Percentiles rank a stretch among this genome's conserved stretches.
Evolutionary conservation across 2,329 filamentous ascomycete species (phyloP).

Genomic region (Fusarium tanahbumbuense): DNA sequence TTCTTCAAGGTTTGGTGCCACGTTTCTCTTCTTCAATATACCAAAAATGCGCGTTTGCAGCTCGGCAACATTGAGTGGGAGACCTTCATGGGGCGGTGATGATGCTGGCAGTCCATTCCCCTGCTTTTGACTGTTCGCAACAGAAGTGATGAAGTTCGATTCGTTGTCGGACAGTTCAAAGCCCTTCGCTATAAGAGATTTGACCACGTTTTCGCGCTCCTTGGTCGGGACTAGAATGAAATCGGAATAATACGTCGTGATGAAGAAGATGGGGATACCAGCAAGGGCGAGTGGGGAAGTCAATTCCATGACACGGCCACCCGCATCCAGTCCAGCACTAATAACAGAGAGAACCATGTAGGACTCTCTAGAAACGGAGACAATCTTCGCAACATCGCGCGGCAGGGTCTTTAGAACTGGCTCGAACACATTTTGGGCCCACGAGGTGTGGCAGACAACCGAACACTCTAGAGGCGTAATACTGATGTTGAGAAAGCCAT

Average conservation of each 20-base stretch:
- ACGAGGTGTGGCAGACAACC: constrained; percentile 83
- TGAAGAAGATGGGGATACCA: constrained; percentile 97
- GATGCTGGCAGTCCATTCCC: constrained; percentile 54
- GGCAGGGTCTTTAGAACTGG: constrained; percentile 75
- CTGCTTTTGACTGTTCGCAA: constrained; percentile 51
- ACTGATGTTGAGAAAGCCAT: constrained; percentile 92
- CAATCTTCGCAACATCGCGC: constrained; percentile 60
- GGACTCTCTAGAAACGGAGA: constrained; percentile 83
- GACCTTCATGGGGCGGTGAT: constrained; percentile 73
- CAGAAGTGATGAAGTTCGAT: constrained; percentile 72
- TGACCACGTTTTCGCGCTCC: constrained; percentile 78
- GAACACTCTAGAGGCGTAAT: constrained; percentile 94
- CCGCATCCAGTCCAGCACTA: constrained; percentile 89
- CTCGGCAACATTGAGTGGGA: constrained; percentile 80
- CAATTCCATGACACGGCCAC: constrained; percentile 89
- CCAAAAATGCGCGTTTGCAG: constrained; percentile 86
- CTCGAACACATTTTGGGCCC: constrained; percentile 79
- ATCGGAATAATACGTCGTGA: constrained; percentile 97
- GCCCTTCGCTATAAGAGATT: constrained; percentile 80
- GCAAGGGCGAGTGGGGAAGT: constrained; percentile 91
- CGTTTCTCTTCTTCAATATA: constrained; percentile 80
- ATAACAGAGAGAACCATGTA: constrained; percentile 92
- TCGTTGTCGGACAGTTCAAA: constrained; percentile 85
- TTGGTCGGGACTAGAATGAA: constrained; percentile 91
- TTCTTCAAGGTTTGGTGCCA: constrained; percentile 77